phyloP scores from a whole-genome alignment of 2,329 filamentous ascomycete genomes.

The Escovopsis weberi region DNA sequence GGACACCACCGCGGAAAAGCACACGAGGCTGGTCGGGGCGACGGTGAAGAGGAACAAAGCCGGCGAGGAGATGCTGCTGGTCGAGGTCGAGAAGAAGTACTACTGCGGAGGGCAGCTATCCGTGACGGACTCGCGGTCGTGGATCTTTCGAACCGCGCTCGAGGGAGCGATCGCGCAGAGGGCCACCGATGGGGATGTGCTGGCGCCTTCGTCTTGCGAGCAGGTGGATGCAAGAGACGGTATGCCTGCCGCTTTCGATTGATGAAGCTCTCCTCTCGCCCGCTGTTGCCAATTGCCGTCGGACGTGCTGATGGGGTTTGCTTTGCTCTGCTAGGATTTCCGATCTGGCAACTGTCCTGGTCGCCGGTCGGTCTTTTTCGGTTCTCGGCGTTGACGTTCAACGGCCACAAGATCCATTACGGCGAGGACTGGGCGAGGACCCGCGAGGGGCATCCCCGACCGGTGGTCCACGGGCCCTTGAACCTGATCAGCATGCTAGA shows the following conservation, averaged over 20 bases:
- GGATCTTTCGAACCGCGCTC: constrained; percentile 29
- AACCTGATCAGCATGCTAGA: constrained; percentile 60
- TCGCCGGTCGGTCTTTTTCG: constrained; percentile 50
- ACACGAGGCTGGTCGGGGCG: constrained; percentile 38
- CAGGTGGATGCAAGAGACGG: constrained; percentile 9
- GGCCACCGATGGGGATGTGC: constrained; percentile 5
- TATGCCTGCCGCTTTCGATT: constrained; percentile 3
- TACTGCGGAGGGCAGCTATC: constrained; percentile 34
- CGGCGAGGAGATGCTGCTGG: constrained; percentile 48
- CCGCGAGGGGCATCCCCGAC: constrained; percentile 53
- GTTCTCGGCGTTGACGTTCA: constrained; percentile 75
- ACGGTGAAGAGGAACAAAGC: constrained; percentile 38
- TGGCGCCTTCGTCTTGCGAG: constrained; percentile 8
- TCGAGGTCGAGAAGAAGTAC: constrained; percentile 48
- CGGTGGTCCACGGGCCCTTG: constrained; percentile 70
- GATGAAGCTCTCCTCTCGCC: neutral
- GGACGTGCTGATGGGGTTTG: neutral
- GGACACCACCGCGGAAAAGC: constrained; percentile 41
- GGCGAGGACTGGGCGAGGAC: constrained; percentile 49
- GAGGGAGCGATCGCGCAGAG: neutral
- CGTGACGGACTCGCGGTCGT: constrained; percentile 39
- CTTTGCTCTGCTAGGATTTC: constrained; percentile 2
- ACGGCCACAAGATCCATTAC: constrained; percentile 75
- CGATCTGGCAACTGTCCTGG: constrained; percentile 23
- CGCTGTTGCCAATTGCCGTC: neutral